Base-by-base conservation (phyloP, 2,329 filamentous ascomycete species). In the Claviceps fusiformis region DNA sequence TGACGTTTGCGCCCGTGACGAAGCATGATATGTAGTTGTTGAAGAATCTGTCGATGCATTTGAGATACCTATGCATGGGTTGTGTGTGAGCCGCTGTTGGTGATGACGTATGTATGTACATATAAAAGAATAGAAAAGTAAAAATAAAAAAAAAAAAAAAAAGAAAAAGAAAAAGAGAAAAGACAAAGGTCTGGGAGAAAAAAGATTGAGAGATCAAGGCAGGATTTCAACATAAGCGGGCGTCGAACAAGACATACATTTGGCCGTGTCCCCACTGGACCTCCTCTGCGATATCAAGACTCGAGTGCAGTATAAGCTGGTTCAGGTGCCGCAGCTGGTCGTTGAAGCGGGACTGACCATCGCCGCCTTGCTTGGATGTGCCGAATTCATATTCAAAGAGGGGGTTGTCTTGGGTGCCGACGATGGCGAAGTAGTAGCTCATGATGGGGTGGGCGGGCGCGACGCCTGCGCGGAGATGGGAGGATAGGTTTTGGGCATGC, bases 401-500 rank as follows among this genome's bases (percentile, higher is more conserved):
- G 39, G 93, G 92, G 67, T 92, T 95, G 75, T 98, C 93, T 64
- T 89, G 88, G 27, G 90, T 95, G 67, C 91, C 93, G 70, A 98
- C 83, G 63, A 98, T 95, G 67, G 88, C 88, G 73, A 98, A 97
- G 76, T 96, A 96, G 79, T 97, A 98, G 58, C 91, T 96, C 93
- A 97, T 97, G 60, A 62, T 76, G 60, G 56, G 33, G 13, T 33
- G 37, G 45, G 19, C 35, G 49, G 49, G 52, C 13, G 55, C 55
- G 47, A 51, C 45, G 45, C 52, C 46, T 31, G 33, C 27, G 52
- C 44, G 44, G 47, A 35, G 31, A 37, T 35, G 31, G 47, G 47
- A 35, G 31, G 47, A 24, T 50, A 17, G 9, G 47, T 8, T 33
- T 33, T 17, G 27, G 29, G 17, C 29, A 33, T 48, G 27, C 27